Evolutionary conservation across 805 yeast species (phyloP).

Genomic region (Wickerhamiella sergipiensis): DNA sequence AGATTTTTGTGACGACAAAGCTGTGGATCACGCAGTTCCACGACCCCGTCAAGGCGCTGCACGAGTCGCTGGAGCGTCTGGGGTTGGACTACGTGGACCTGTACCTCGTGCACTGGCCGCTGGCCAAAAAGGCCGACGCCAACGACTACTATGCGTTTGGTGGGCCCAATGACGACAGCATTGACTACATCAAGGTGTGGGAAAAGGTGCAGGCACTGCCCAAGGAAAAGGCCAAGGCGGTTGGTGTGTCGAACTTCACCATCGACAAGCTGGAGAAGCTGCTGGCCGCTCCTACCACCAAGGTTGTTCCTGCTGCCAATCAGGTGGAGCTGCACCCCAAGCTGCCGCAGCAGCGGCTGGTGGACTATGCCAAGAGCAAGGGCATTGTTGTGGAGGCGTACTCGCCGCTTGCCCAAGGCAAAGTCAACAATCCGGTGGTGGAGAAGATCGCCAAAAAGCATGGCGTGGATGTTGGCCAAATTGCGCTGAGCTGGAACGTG

Average conservation of each 20-base stretch:
- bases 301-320: constrained; percentile 40
- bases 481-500: constrained; percentile 11
- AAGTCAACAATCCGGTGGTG: constrained; percentile 29
- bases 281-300: constrained; percentile 20
- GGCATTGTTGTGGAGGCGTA: constrained; percentile 42
- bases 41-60: constrained; percentile 35
- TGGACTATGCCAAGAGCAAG: constrained; percentile 33
- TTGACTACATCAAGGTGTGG: constrained; percentile 43
- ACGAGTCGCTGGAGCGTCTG: constrained; percentile 36
- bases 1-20: constrained; percentile 51
- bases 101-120: constrained; percentile 58
- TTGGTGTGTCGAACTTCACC: constrained; percentile 73
- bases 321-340: constrained; percentile 58
- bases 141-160: constrained; percentile 25
- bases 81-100: constrained; percentile 51
- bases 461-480: constrained; percentile 30
- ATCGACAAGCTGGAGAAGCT: constrained; percentile 37
- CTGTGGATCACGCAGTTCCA: constrained; percentile 32
- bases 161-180: constrained; percentile 11
- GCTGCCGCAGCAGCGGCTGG: constrained; percentile 42
- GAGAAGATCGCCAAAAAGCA: constrained; percentile 44
- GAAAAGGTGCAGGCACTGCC: constrained; percentile 47
- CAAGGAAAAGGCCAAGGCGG: constrained; percentile 39
- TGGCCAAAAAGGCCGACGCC: constrained; percentile 22
- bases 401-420: constrained; percentile 24